Base-by-base conservation (phyloP, 2,329 filamentous ascomycete species). In the Apiospora koreana region DNA sequence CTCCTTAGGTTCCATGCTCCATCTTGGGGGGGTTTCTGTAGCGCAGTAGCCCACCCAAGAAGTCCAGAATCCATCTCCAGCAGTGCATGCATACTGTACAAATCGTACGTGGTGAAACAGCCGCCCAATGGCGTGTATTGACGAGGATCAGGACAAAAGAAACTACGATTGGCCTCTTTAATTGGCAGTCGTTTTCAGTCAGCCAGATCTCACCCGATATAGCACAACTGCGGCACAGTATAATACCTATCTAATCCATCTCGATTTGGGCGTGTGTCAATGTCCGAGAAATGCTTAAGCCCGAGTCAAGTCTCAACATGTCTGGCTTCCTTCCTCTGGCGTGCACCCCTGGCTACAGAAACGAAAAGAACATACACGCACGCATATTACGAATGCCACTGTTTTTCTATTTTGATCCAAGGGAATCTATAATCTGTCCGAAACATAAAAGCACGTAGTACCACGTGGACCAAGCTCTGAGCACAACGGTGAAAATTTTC, bases 401-500 rank as follows among this genome's bases (percentile, higher is more conserved):
- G 50, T n/a, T 18, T 10, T 62, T 62, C 54, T 62, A 62, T 62
- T 62, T 62, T 62, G 31, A 62, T 62, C 54, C 31, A 62, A 62
- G 54, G 54, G 54, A 62, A 62, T 62, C 50, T 58, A 58, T 35
- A 58, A 58, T n/a, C 31, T 62, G 54, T 21, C 54, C 54, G 54
- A 62, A 62, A 62, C 54, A 62, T 38, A 62, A 43, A 43, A 35
- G 54, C 54, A 62, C 54, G 54, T 38, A 62, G 54, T 62, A 62
- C 54, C 54, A 62, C 54, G 54, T 62, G 54, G 54, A 62, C 54
- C 28, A 62, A 62, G 54, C 54, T 62, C 54, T 62, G 54, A 62
- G 35, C 54, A 62, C 54, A 62, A 62, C 54, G 54, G 54, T 38
- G 54, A 62, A 62, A 62, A 38, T 14, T 38, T 62, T 62, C 14